Evolutionary conservation across 2,329 filamentous ascomycete genomes (phyloP), one percentile per base, ranked within the genome.

Genomic region (Laburnicola sp.): DNA sequence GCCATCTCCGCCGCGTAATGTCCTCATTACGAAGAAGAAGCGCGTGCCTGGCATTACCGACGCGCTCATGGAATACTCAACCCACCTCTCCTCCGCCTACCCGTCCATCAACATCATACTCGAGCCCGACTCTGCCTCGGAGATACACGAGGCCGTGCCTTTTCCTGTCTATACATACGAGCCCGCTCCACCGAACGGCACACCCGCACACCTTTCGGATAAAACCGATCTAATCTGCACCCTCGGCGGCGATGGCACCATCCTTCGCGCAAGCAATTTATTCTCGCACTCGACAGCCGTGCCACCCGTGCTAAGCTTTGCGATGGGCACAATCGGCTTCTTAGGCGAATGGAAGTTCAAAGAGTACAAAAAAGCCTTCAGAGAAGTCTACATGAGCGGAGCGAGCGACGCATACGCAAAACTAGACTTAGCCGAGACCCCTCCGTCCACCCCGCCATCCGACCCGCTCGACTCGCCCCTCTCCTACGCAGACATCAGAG

Each of bases 321-420:
- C 91, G 69, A 97, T 99, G 90, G 94, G 94, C 4, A 95, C 93
- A 0, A 78, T 99, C 0, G 94, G 94, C 0, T 99, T 99, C 61
- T 76, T 99, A 6, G 92, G 93, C 11, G 93, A 97, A 74, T 99
- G 93, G 92, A 95, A 94, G 64, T 97, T 97, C 69, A 80, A 81
- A 5, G 92, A 97, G 64, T 90, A 95, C 76, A 96, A 96, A 74
- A 83, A 89, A 42, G 94, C 94, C 0, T 96, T 95, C 76, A 80
- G 91, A 42, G 90, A 97, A 69, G 90, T 94, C 46, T 97, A 95
- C 75, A 95, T 96, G 88, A 87, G 84, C 35, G 86, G 86, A 2
- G 82, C 85, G 3, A 73, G 74, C 23, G 76, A 75, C 27, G 76
- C 79, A 9, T 76, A 80, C 55, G 75, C 78, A 8, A 74, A 63